These are phyloP conservation scores for Dispira simplex DNA, from an alignment of 192 early-diverging fungal species.

Conservation along the genomic window DNA sequence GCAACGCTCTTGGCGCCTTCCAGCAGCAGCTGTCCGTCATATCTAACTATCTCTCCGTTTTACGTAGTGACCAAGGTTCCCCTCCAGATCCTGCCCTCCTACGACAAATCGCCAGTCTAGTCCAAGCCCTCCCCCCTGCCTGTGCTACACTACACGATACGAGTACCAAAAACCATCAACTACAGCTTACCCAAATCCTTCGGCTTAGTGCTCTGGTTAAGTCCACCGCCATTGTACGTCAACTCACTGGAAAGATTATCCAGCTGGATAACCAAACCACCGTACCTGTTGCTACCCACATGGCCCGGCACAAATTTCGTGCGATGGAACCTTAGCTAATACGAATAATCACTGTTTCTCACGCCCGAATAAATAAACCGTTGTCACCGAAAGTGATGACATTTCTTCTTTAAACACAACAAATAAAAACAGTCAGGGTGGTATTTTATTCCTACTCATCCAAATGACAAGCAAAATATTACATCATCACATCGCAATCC, in stretches of 20 bases:
- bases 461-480: not conserved
- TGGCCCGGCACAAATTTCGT: not conserved
- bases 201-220: not conserved
- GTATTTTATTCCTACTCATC: not conserved
- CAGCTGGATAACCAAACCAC: not conserved
- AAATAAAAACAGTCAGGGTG: too few relatives aligned
- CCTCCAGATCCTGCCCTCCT: not conserved
- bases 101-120: not conserved
- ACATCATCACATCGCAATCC: not conserved
- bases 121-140: not conserved
- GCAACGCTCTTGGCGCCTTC: not conserved
- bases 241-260: not conserved
- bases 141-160: not conserved
- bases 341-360: not conserved
- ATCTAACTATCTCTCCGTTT: not conserved
- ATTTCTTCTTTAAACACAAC: not conserved
- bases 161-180: not conserved
- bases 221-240: not conserved
- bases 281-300: not conserved
- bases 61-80: not conserved
- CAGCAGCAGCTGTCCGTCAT: not conserved
- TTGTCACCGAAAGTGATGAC: not conserved
- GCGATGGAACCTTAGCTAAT: not conserved
- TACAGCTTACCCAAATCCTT: not conserved
- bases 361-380: not conserved